phyloP scores from a whole-genome alignment of 805 yeast species.

The Candida pini region DNA sequence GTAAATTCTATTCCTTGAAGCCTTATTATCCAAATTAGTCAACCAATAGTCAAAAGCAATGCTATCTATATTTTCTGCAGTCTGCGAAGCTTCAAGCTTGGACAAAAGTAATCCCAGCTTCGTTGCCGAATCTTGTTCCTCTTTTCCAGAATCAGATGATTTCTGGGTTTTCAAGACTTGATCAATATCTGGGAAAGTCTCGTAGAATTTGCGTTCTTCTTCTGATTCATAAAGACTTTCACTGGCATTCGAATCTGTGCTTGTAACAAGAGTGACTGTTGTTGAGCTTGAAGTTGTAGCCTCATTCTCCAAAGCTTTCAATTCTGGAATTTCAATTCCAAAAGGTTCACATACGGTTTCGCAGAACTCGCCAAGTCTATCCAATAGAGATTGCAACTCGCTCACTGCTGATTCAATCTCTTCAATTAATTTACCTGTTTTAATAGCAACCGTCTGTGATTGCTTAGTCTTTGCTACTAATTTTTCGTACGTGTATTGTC shows the following conservation, averaged over 20 bases:
- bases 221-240: conserved; percentile 55
- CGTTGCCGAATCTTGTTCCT: conserved; percentile 2
- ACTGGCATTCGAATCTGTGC: conserved; percentile 4
- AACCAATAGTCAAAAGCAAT: conserved; percentile 44
- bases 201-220: conserved; percentile 61
- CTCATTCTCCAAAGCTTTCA: conserved; percentile 27
- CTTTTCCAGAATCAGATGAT: conserved; percentile 10
- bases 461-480: conserved; percentile 31
- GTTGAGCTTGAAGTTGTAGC: conserved; percentile 20
- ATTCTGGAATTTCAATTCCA: conserved; percentile 33
- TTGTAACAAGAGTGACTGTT: conserved; percentile 23
- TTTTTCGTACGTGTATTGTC: conserved; percentile 32
- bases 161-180: conserved; percentile 27
- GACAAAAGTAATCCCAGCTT: conserved; percentile 9
- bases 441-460: conserved; percentile 51
- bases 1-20: conserved; percentile 57
- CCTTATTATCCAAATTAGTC: conserved; percentile 58
- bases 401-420: conserved; percentile 14
- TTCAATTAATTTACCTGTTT: conserved; percentile 57
- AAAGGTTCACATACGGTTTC: conserved; percentile 40
- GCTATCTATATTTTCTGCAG: conserved; percentile 46
- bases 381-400: conserved; percentile 30
- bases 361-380: conserved; percentile 38
- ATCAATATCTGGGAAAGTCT: conserved; percentile 41
- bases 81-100: conserved; percentile 31